Percentiles rank a stretch among this genome's conserved stretches.
Evolutionary conservation across 2,329 filamentous ascomycete genomes (phyloP).

Genomic region (Fusarium liriodendri): DNA sequence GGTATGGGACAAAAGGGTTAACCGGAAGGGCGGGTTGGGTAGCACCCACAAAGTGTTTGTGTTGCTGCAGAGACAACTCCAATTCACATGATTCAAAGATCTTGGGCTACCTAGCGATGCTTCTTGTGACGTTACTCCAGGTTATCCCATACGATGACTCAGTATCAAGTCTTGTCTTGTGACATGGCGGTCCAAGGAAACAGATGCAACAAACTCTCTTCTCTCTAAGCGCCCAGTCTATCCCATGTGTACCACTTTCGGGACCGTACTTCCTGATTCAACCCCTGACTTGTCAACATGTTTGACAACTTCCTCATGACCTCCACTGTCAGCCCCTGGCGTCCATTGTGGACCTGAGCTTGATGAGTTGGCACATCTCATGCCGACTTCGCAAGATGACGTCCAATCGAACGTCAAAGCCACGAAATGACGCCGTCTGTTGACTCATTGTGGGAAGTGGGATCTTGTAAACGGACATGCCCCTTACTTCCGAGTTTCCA

Average conservation of each 20-base stretch:
- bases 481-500: not conserved
- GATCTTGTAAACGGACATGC: not conserved
- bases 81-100: constrained; percentile 38
- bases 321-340: not conserved
- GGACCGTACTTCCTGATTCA: not conserved
- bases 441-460: not conserved
- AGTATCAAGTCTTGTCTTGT: not conserved
- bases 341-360: not conserved
- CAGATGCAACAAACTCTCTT: not conserved
- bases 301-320: not conserved
- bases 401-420: not conserved
- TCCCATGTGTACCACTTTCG: not conserved
- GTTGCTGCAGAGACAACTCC: constrained; percentile 36
- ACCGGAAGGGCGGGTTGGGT: constrained; percentile 4
- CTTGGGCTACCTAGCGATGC: not conserved
- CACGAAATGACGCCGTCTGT: not conserved
- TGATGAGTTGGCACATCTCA: not conserved
- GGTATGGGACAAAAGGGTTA: constrained; percentile 6
- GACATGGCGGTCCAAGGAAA: not conserved
- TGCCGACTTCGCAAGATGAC: not conserved
- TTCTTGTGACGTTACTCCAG: not conserved
- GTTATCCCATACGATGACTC: not conserved
- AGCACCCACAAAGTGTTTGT: constrained; percentile 10
- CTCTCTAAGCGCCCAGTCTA: not conserved
- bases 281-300: not conserved